Percentiles rank a stretch among this genome's conserved stretches.
phyloP scores from a whole-genome alignment of 2,329 filamentous ascomycete genomes.

The Epichloe scottii region DNA sequence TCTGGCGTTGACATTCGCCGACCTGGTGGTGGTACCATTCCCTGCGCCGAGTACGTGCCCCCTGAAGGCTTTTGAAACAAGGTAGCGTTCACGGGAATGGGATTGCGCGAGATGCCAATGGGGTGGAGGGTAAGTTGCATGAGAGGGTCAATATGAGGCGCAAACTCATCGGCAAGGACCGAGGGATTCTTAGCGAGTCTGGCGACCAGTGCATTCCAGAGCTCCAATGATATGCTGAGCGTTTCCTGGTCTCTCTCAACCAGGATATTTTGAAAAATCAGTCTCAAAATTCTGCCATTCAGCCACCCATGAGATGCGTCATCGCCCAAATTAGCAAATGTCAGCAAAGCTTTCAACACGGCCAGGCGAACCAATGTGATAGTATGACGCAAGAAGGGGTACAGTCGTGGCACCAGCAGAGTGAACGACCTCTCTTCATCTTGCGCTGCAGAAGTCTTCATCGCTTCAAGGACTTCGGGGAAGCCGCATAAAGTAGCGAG shows the following conservation, averaged over 20 bases:
- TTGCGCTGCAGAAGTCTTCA: conserved; percentile 77
- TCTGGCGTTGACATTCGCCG: conserved; percentile 40
- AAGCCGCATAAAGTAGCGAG: conserved; percentile 92
- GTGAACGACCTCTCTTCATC: conserved; percentile 85
- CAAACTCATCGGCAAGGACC: conserved; percentile 60
- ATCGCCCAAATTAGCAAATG: conserved; percentile 78
- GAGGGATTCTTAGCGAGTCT: conserved; percentile 52
- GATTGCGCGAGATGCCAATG: conserved; percentile 81
- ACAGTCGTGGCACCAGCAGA: conserved; percentile 81
- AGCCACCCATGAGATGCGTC: conserved; percentile 81
- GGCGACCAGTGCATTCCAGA: conserved; percentile 71
- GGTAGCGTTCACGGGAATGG: conserved; percentile 79
- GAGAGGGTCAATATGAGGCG: conserved; percentile 63
- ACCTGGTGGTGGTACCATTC: conserved; percentile 29
- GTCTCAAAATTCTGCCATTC: conserved; percentile 72
- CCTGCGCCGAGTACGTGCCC: conserved; percentile 54
- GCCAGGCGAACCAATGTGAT: conserved; percentile 92
- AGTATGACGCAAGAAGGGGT: conserved; percentile 91
- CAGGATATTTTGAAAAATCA: conserved; percentile 90
- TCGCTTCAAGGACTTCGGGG: conserved; percentile 79
- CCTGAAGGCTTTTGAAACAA: conserved; percentile 93
- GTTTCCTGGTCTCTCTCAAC: conserved; percentile 83
- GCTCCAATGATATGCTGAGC: conserved; percentile 68
- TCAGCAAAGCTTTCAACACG: conserved; percentile 82
- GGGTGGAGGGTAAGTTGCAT: conserved; percentile 79